Evolutionary conservation across 2,329 filamentous ascomycete genomes (phyloP), one percentile per base, ranked within the genome.

Genomic region (Claviceps sp.): DNA sequence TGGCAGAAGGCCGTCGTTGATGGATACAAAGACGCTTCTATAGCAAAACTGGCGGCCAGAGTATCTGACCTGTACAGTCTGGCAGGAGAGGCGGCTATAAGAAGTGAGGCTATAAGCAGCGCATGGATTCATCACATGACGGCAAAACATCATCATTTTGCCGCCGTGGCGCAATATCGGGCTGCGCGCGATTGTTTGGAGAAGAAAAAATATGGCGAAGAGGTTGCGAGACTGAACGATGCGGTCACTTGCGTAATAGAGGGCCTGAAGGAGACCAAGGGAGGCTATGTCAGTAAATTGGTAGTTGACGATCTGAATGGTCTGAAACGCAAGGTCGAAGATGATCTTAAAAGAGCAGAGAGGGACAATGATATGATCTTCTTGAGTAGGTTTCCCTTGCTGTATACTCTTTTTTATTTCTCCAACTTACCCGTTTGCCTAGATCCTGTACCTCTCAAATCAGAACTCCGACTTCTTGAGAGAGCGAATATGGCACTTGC

Each of bases 101-200:
- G 89, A 66, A 95, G 89, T 56, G 84, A 95, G 61, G 84, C 87
- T 16, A 84, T 97, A 58, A 93, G 87, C 64, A 90, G 86, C 52
- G 87, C 93, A 56, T 97, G 91, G 93, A 96, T 98, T 59, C 91
- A 97, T 67, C 91, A 97, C 65, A 90, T 94, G 78, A 90, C 87
- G 26, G 93, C 91, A 5, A 98, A 97, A 66, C 90, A 97, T 63
- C 87, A 96, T 63, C 93, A 97, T 67, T 97, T 98, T 69, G 90
- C 91, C 1, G 91, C 89, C 0, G 93, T 93, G 0, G 93, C 93
- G 0, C 93, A 98, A 64, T 97, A 91, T 60, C 77, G 93, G 14
- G 89, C 91, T 26, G 89, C 93, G 0, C 84, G 89, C 56, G 90
- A 96, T 62, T 93, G 88, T 59, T 67, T 98, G 14, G 93, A 97